These are phyloP conservation scores for Camellia granthamiana DNA, from an alignment of 148 eudicot genomes.

Conservation along the genomic window DNA sequence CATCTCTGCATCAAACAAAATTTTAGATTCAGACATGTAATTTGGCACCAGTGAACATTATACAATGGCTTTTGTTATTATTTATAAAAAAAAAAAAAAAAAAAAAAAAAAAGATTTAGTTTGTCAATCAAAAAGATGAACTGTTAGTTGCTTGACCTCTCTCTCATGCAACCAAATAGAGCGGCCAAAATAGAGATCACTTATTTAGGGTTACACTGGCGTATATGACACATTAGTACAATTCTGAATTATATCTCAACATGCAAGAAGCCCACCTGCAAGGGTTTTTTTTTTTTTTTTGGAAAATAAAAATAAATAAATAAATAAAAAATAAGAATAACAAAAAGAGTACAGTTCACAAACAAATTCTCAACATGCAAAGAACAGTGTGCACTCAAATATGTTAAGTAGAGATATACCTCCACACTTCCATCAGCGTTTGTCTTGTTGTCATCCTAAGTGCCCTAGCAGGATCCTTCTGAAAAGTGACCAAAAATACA, in stretches of 20 bases:
- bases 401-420: conserved; percentile 39
- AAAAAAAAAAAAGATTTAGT: background rate
- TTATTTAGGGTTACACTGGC: background rate
- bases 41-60: background rate
- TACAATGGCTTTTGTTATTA: background rate
- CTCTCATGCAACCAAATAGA: background rate
- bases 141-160: background rate
- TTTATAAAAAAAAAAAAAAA: too few relatives aligned
- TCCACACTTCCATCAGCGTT: conserved; percentile 82
- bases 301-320: too few relatives aligned
- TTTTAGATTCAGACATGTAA: background rate
- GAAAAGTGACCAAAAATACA: conserved; percentile 15
- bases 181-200: background rate
- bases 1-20: conserved; percentile 45
- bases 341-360: background rate
- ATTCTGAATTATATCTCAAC: background rate
- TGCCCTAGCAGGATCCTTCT: conserved; percentile 82
- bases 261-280: background rate
- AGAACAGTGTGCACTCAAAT: background rate
- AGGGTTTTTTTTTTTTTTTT: too few relatives aligned
- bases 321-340: too few relatives aligned
- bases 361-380: background rate
- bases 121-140: background rate
- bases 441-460: conserved; percentile 79
- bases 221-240: background rate